Conservation (phyloP, 257 asterid genomes). For the Dorcoceras hygrometricum region DNA sequence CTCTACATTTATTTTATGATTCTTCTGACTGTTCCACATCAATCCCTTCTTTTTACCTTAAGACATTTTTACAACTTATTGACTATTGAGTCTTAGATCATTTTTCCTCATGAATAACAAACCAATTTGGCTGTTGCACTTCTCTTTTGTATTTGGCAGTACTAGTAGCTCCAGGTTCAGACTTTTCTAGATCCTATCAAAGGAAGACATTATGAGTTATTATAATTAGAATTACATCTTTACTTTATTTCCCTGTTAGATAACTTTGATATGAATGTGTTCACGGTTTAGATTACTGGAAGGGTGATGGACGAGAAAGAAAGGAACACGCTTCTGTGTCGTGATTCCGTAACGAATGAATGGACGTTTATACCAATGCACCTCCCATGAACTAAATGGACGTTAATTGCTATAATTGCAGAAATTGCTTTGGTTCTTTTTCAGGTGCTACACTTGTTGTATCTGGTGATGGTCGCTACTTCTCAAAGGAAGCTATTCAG, state of each 20-base stretch:
- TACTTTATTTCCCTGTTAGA: background rate
- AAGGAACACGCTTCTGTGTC: background rate
- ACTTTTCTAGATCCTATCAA: background rate
- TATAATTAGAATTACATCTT: background rate
- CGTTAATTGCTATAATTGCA: background rate
- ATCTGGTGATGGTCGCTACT: slow-evolving; percentile 99
- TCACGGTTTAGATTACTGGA: background rate
- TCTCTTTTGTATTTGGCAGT: background rate
- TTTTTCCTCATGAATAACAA: background rate
- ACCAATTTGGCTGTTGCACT: background rate
- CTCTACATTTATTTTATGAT: background rate
- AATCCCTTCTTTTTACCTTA: background rate
- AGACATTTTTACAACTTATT: background rate
- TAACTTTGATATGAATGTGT: background rate
- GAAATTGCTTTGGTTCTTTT: slow-evolving; percentile 24
- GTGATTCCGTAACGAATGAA: background rate
- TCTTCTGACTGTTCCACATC: background rate
- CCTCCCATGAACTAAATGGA: background rate
- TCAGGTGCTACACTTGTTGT: slow-evolving; percentile 96
- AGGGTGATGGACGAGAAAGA: too few species aligned
- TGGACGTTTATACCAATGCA: too few species aligned
- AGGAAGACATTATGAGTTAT: background rate
- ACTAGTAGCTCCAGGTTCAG: background rate
- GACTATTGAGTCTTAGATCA: background rate
- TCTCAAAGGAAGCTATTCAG: slow-evolving; percentile 90